Evolutionary conservation across 1,139 yeast species (phyloP).

Genomic region (Candida mesenterica): DNA sequence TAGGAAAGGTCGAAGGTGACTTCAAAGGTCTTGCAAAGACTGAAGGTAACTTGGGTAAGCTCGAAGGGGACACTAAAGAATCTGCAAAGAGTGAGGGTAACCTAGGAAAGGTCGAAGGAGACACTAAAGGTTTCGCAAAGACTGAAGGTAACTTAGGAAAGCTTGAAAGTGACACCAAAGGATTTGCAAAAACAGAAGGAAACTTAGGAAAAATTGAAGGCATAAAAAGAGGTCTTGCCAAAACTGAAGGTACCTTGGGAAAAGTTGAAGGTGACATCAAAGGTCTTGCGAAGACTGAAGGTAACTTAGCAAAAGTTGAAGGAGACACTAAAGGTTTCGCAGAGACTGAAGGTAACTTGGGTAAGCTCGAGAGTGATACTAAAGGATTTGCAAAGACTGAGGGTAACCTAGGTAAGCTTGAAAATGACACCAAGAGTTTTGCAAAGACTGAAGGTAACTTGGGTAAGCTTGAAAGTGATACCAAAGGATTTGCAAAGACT

Average conservation of each 20-base stretch:
- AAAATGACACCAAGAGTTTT: background rate
- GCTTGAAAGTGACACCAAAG: background rate
- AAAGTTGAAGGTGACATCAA: background rate
- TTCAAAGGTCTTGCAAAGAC: constrained; percentile 1
- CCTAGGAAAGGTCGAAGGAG: constrained; percentile 1
- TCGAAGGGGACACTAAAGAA: constrained; percentile 1
- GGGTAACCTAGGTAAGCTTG: background rate
- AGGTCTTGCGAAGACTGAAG: background rate
- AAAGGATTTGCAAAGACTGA: background rate
- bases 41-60: constrained; percentile 1
- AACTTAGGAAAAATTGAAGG: constrained; percentile 1
- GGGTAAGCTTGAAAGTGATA: background rate
- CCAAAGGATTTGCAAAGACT: too few relatives aligned
- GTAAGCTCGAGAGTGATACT: background rate
- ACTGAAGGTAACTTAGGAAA: background rate
- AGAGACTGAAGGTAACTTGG: background rate
- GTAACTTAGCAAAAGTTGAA: background rate
- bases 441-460: background rate
- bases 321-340: background rate
- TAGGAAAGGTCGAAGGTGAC: background rate
- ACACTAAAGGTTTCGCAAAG: background rate
- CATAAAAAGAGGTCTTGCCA: background rate
- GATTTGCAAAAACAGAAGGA: background rate
- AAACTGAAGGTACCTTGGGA: constrained; percentile 1
- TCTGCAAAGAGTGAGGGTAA: constrained; percentile 7